Conservation (phyloP, 164 flowering plant genomes). For the Saururus chinensis region DNA sequence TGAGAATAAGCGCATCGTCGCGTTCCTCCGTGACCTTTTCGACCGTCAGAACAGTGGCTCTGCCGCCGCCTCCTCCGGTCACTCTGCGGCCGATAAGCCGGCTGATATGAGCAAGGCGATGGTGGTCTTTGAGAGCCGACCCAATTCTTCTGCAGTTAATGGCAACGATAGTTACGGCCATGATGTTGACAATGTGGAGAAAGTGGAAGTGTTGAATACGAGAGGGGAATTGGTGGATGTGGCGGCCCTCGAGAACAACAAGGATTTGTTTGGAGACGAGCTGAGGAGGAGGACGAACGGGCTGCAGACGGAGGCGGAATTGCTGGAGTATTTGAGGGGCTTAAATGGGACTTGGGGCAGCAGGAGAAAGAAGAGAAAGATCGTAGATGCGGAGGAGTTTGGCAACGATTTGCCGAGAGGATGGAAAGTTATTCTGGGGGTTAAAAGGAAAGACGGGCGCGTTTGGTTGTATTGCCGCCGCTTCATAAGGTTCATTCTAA, state of each 20-base stretch:
- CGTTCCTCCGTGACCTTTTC: slow-evolving; percentile 37
- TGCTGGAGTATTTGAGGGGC: slow-evolving; percentile 42
- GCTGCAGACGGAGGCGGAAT: slow-evolving; percentile 32
- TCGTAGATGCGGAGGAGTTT: slow-evolving; percentile 59
- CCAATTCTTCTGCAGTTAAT: neutral
- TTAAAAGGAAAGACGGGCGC: slow-evolving; percentile 43
- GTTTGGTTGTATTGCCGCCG: slow-evolving; percentile 47
- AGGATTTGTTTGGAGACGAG: slow-evolving; percentile 43
- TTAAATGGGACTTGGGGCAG: slow-evolving; percentile 66
- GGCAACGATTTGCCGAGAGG: slow-evolving; percentile 56
- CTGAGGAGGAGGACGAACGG: slow-evolving; percentile 51
- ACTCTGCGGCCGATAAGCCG: neutral
- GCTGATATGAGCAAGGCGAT: neutral
- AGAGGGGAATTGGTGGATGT: slow-evolving; percentile 40
- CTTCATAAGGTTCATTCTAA: slow-evolving; percentile 51
- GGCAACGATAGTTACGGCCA: neutral
- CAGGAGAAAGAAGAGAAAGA: slow-evolving; percentile 62
- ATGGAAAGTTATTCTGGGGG: slow-evolving; percentile 59
- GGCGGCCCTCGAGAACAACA: slow-evolving; percentile 28
- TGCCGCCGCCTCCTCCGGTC: neutral
- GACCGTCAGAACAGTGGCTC: neutral
- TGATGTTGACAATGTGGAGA: slow-evolving; percentile 5
- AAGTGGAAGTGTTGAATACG: slow-evolving; percentile 26
- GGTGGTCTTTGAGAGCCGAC: neutral
- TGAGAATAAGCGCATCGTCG: slow-evolving; percentile 39